Evolutionary conservation across 192 early-diverging fungal species (phyloP).

Genomic region (Thoreauomyces humboldtii): DNA sequence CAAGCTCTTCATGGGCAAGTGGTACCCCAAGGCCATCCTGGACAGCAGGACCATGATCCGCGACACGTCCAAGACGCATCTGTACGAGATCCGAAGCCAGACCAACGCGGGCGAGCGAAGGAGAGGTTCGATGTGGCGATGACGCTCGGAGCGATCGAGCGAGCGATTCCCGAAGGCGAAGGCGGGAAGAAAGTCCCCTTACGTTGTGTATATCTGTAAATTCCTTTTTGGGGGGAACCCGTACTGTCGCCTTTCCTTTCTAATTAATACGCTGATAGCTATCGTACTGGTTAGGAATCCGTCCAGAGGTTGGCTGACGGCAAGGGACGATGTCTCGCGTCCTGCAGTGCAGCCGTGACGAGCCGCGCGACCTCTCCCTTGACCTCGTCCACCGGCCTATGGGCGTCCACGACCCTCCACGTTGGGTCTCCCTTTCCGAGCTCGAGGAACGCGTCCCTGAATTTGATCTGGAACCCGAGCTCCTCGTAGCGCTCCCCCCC

Average conservation of each 20-base stretch:
- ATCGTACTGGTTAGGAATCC: no score
- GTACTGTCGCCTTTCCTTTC: no score
- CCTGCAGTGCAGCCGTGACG: background rate
- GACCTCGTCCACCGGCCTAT: constrained; percentile 11
- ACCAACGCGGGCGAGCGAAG: background rate
- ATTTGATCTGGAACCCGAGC: constrained; percentile 76
- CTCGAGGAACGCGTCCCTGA: constrained; percentile 65
- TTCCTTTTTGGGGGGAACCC: no score
- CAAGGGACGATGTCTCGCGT: no score
- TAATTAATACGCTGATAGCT: no score
- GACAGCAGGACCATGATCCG: constrained; percentile 31
- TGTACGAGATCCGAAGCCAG: constrained; percentile 44
- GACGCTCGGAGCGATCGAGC: no score
- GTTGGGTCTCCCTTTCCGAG: constrained; percentile 42
- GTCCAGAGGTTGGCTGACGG: no score
- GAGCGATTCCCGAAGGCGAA: no score
- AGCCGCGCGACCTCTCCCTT: background rate
- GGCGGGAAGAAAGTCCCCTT: no score
- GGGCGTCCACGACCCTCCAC: constrained; percentile 17
- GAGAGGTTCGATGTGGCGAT: background rate
- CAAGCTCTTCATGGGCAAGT: constrained; percentile 54
- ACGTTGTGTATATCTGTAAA: no score
- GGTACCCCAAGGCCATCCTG: constrained; percentile 46
- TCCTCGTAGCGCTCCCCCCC: constrained; percentile 93
- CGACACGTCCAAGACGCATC: constrained; percentile 46